phyloP scores from a whole-genome alignment of 345 rosid genomes.

The Camelina sativa region DNA sequence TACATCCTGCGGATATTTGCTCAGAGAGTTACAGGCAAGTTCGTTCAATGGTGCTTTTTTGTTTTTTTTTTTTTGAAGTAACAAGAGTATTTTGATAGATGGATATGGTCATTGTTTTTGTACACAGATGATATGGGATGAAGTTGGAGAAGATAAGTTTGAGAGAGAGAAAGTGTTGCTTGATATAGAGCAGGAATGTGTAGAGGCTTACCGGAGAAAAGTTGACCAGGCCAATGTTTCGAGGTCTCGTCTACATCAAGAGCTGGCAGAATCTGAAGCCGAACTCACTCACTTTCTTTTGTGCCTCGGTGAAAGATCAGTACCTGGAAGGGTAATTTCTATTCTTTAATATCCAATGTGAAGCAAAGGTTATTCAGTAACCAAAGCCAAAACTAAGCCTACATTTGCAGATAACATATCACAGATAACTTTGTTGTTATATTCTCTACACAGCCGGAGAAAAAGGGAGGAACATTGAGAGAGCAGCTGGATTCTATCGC shows the following conservation, averaged over 20 bases:
- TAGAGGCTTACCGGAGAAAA: constrained; percentile 91
- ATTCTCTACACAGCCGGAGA: constrained; percentile 72
- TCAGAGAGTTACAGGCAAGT: constrained; percentile 89
- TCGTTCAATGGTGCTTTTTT: background rate
- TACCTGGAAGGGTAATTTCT: constrained; percentile 83
- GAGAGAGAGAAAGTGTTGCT: constrained; percentile 84
- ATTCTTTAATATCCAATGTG: background rate
- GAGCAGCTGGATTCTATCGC: constrained; percentile 90
- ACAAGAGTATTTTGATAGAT: background rate
- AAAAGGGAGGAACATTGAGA: constrained; percentile 81
- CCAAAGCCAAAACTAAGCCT: constrained; percentile 3
- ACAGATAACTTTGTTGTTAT: constrained; percentile 1
- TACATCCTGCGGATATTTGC: constrained; percentile 86
- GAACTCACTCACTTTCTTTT: constrained; percentile 94
- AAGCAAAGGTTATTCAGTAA: background rate
- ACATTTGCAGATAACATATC: background rate
- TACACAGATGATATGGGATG: constrained; percentile 96
- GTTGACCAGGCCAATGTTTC: constrained; percentile 93
- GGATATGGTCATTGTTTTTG: background rate
- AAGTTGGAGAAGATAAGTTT: constrained; percentile 83
- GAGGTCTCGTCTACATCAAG: constrained; percentile 96
- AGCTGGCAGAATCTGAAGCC: constrained; percentile 95
- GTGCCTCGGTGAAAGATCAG: constrained; percentile 93
- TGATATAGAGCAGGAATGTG: constrained; percentile 87
- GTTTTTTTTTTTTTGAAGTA: background rate